These are phyloP conservation scores for Pestalotiopsis sp. DNA, from an alignment of 2,329 filamentous ascomycete genomes.

Conservation along the genomic window DNA sequence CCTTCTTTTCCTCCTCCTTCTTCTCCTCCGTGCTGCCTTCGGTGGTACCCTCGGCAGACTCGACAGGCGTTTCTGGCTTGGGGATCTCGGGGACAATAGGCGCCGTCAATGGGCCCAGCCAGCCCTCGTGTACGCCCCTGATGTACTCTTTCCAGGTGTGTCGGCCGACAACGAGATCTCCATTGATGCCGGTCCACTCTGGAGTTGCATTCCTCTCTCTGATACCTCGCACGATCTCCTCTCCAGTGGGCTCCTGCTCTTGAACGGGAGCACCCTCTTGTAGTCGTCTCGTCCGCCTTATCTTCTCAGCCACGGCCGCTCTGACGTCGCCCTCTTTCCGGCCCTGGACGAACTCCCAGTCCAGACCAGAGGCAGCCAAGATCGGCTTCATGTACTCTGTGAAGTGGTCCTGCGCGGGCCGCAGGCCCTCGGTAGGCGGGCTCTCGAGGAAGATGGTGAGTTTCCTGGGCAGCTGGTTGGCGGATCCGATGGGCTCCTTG, in stretches of 20 bases:
- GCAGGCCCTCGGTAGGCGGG: conserved; percentile 83
- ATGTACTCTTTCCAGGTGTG: conserved; percentile 98
- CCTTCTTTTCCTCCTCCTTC: conserved; percentile 38
- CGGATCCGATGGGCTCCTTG: conserved; percentile 67
- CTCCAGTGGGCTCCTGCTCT: conserved; percentile 53
- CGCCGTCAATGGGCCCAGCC: conserved; percentile 80
- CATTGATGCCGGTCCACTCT: conserved; percentile 73
- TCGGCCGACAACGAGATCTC: conserved; percentile 86
- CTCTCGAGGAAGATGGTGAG: conserved; percentile 84
- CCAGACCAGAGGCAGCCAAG: conserved; percentile 82
- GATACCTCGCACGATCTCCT: conserved; percentile 62
- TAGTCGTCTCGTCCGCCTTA: conserved; percentile 71
- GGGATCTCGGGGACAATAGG: conserved; percentile 42
- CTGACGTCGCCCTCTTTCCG: conserved; percentile 90
- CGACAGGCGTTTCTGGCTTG: conserved; percentile 20
- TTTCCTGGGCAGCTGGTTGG: conserved; percentile 76
- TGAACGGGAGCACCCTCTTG: conserved; percentile 42
- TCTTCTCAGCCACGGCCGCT: conserved; percentile 82
- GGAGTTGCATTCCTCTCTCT: conserved; percentile 67
- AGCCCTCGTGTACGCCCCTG: conserved; percentile 90
- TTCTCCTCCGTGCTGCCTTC: conserved; percentile 35
- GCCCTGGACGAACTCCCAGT: conserved; percentile 96
- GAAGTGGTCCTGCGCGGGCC: conserved; percentile 90
- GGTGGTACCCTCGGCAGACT: conserved; percentile 20
- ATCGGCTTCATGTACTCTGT: conserved; percentile 95